Evolutionary conservation across 1,139 yeast genomes (phyloP), one percentile per base, ranked within the genome.

Genomic region (Zygosaccharomyces sapae): DNA sequence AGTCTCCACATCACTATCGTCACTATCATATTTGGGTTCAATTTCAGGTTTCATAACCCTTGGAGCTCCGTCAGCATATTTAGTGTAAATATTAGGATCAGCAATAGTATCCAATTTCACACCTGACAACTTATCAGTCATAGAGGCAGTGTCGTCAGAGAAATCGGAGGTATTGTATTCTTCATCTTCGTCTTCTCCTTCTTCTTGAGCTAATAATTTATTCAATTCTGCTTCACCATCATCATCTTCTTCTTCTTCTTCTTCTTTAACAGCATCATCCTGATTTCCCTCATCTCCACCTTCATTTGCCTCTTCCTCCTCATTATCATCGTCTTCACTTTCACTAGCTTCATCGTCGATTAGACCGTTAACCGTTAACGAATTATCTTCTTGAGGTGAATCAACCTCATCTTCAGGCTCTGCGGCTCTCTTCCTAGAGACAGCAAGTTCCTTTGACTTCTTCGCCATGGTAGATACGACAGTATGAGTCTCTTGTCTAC

Each of bases 1-100:
- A 47, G 86, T 83, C 60, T 89, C 97, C 22, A 74, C 77, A 62
- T 90, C 97, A 60, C 90, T 82, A 61, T 92, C 97, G 68, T 92
- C 98, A 56, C 89, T 80, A 62, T 90, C 97, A 66, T 92, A 92
- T 16, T 80, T 82, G 3, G 98, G 97, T 30, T 87, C 84, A 56
- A 92, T 90, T 65, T 88, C 97, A 2, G 97, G 96, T 59, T 79
- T 81, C 50, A 90, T 74, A 7, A 82, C 69, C 63, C 97, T 75
- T 13, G 81, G 80, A 47, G 76, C 73, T 7, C 97, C 97, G 67
- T 90, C 96, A 0, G 96, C 81, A 58, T 77, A 85, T 55, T 74
- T 74, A 22, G 85, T 72, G 43, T 73, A 72, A 29, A 76, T 63
- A 13, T 71, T 64, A 36, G 53, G 75, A 46, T 68, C 70, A 1